Evolutionary conservation across 192 early-diverging fungal genomes (phyloP), one percentile per base, ranked within the genome.

Genomic region (Linnemannia elongata): DNA sequence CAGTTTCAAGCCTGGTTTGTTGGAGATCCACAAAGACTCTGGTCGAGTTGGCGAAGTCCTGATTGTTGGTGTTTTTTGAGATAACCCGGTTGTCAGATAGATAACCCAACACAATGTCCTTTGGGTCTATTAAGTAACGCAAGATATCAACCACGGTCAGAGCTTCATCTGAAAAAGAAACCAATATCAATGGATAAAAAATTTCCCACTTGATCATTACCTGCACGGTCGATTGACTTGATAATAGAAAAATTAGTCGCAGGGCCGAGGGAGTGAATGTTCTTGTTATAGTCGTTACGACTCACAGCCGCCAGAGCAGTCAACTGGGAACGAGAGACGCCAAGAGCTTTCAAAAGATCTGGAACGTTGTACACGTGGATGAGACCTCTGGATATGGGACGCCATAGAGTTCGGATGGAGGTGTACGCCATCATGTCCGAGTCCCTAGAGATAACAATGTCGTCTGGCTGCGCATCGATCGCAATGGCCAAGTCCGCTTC

Each of bases 291-390:
- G 38, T 4, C 6, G 22, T 78, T 78, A 1, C 6, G 6, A 35
- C 68, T 66, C 15, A 78, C 77, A 1, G 54, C 33, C 4, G 30
- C 27, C 20, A 78, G 24, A 22, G 77, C 77, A 38, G 77, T 78
- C 20, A 72, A 44, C 13, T 78, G 69, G 3, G 22, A 24, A 33
- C 35, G 22, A 0, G 57, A 13, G 9, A 77, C 2, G 0, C 8
- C 60, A 4, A 68, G 60, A 18, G 35, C 4, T 44, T 39, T 39
- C 3, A 39, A 39, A 71, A 71, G 69, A 71, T 71, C 69, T 42
- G n/a, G 69, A 71, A 71, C 69, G 38, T 3, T 71, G 30, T 71
- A 71, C 69, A 20, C 30, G 38, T 42, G 30, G 69, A 42, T 71
- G 69, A 27, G 6, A 39, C 69, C 38, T 39, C 38, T 10, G 69